Percentiles rank a stretch among this genome's conserved stretches.
These are phyloP conservation scores for Pezicula rhizophila DNA, from an alignment of 2,329 filamentous ascomycete species.

Conservation along the genomic window DNA sequence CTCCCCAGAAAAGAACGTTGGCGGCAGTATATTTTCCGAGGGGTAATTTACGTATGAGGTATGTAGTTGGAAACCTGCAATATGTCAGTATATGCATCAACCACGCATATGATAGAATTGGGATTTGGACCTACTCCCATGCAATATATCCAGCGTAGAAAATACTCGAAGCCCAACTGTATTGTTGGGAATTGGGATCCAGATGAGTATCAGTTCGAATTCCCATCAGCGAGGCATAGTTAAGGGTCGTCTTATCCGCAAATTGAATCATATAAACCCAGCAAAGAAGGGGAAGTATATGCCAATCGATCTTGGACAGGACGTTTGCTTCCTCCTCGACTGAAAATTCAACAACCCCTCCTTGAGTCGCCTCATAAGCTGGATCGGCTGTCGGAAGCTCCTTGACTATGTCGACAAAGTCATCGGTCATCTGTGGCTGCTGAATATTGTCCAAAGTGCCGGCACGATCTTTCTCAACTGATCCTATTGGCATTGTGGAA, in stretches of 20 bases:
- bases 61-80: slow-evolving; percentile 5
- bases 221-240: slow-evolving; percentile 2
- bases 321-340: neutral
- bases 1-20: slow-evolving; percentile 28
- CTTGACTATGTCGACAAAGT: no score
- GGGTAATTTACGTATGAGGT: neutral
- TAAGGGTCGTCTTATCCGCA: slow-evolving; percentile 1
- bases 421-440: no score
- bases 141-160: slow-evolving; percentile 19
- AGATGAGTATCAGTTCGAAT: slow-evolving; percentile 1
- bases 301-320: neutral
- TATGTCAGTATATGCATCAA: neutral
- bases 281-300: neutral
- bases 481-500: no score
- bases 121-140: slow-evolving; percentile 11
- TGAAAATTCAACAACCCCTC: neutral
- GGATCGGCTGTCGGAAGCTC: neutral
- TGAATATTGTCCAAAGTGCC: no score
- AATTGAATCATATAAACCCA: neutral
- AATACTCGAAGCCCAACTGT: slow-evolving; percentile 16
- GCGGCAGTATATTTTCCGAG: slow-evolving; percentile 1
- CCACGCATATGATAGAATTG: no score
- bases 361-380: neutral
- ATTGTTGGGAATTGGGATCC: slow-evolving; percentile 6
- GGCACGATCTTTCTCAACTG: no score